A percentile compares a stretch with the other conserved stretches of the same genome.
Evolutionary conservation across 2,329 filamentous ascomycete genomes (phyloP).

Genomic region (Calonectria fujianensis): DNA sequence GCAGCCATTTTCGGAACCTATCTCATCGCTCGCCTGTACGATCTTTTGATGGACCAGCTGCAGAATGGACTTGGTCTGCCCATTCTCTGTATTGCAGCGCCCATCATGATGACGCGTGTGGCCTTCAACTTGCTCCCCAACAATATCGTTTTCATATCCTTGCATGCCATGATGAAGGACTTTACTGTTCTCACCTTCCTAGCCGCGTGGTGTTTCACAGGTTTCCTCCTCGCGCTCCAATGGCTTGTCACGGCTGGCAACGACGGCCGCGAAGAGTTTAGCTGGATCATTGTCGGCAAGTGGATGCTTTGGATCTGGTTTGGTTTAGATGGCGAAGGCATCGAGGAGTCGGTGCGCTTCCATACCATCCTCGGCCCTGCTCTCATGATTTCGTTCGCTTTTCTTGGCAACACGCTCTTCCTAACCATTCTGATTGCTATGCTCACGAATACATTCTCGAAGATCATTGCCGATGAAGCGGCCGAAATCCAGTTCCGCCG

Average conservation of each 20-base stretch:
- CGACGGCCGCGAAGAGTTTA: slow-evolving; percentile 56
- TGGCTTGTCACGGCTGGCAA: slow-evolving; percentile 72
- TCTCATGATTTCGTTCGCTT: slow-evolving; percentile 83
- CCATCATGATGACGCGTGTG: slow-evolving; percentile 81
- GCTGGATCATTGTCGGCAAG: slow-evolving; percentile 77
- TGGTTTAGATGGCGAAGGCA: slow-evolving; percentile 79
- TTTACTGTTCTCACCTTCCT: slow-evolving; percentile 81
- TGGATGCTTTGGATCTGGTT: slow-evolving; percentile 91
- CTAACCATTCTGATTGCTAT: slow-evolving; percentile 84
- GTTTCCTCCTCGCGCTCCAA: slow-evolving; percentile 81
- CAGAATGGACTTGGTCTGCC: slow-evolving; percentile 76
- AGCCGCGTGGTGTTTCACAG: slow-evolving; percentile 81
- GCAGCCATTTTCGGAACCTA: slow-evolving; percentile 78
- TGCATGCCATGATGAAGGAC: slow-evolving; percentile 84
- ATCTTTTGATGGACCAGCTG: slow-evolving; percentile 67
- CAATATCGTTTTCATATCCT: slow-evolving; percentile 84
- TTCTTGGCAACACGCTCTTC: slow-evolving; percentile 84
- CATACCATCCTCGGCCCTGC: slow-evolving; percentile 80
- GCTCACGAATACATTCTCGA: slow-evolving; percentile 82
- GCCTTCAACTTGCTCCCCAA: slow-evolving; percentile 85
- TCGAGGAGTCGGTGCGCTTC: slow-evolving; percentile 73
- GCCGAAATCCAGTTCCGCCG: slow-evolving; percentile 83
- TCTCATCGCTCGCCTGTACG: slow-evolving; percentile 75
- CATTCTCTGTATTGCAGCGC: slow-evolving; percentile 79
- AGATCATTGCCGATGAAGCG: slow-evolving; percentile 80